A percentile compares a stretch with the other conserved stretches of the same genome.
Evolutionary conservation across 1,284 basidiomycete species (phyloP).

Genomic region (Ganoderma multipileum): DNA sequence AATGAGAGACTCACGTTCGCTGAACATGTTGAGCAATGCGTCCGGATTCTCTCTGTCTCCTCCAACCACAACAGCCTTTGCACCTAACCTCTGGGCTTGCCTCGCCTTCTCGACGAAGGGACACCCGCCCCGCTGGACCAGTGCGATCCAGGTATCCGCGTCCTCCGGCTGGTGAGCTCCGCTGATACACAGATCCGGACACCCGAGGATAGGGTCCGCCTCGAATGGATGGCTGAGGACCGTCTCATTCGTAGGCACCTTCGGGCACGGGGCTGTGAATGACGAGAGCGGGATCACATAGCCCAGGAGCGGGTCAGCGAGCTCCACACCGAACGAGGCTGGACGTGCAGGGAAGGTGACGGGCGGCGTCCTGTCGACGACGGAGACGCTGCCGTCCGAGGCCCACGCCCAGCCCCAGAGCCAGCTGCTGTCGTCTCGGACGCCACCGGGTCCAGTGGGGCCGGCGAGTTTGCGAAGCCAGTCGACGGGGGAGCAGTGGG

Average conservation of each 20-base stretch:
- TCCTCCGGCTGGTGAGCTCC: constrained; percentile 60
- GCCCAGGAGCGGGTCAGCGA: constrained; percentile 71
- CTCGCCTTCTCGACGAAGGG: constrained; percentile 88
- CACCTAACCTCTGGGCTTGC: constrained; percentile 85
- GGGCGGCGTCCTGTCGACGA: constrained; percentile 74
- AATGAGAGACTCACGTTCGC: constrained; percentile 64
- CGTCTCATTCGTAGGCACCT: constrained; percentile 35
- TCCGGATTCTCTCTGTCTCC: constrained; percentile 81
- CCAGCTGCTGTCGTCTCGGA: constrained; percentile 44
- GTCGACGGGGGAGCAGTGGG: constrained; percentile 31
- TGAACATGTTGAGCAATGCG: constrained; percentile 90
- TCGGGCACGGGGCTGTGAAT: constrained; percentile 64
- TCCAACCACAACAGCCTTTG: constrained; percentile 88
- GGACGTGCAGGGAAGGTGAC: constrained; percentile 68
- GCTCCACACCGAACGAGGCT: constrained; percentile 79
- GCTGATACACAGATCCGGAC: constrained; percentile 66
- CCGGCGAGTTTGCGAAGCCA: constrained; percentile 39
- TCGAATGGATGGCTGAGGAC: constrained; percentile 25
- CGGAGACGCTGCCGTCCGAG: constrained; percentile 77
- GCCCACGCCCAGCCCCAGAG: constrained; percentile 65
- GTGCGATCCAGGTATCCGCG: constrained; percentile 81
- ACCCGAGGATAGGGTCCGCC: constrained; percentile 58
- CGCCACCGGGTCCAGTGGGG: constrained; percentile 22
- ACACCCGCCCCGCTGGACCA: constrained; percentile 87
- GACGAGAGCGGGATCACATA: constrained; percentile 81